Percentiles rank a stretch among this genome's conserved stretches.
Conservation (phyloP, 1,139 yeast species). For the Yamadazyma atmosphaerica region DNA sequence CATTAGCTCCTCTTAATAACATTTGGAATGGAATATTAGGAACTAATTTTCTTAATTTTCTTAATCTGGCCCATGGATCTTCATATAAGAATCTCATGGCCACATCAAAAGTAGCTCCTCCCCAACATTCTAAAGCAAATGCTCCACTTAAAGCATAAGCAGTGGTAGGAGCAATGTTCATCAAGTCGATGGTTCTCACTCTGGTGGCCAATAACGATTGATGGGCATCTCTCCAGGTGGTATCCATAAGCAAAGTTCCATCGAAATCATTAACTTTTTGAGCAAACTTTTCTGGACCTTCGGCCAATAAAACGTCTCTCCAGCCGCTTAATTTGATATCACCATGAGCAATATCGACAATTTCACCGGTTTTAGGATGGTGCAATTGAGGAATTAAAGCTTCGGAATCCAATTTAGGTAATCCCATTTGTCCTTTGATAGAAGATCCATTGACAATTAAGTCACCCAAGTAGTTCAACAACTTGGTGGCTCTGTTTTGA, state of each 20-base stretch:
- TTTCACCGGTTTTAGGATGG: conserved; percentile 54
- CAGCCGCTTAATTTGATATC: conserved; percentile 69
- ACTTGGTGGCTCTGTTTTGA: conserved; percentile 94
- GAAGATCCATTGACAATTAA: conserved; percentile 93
- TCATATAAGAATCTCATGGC: conserved; percentile 98
- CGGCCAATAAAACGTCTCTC: conserved; percentile 81
- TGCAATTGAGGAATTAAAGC: conserved; percentile 74
- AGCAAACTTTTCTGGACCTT: conserved; percentile 91
- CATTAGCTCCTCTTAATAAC: conserved; percentile 98
- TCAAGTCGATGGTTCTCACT: conserved; percentile 89
- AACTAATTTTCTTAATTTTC: conserved; percentile 81
- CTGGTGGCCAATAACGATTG: conserved; percentile 98
- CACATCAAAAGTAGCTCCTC: conserved; percentile 99
- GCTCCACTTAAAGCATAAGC: conserved; percentile 89
- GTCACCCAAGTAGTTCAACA: conserved; percentile 87
- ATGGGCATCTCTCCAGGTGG: conserved; percentile 99
- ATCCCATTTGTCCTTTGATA: conserved; percentile 91
- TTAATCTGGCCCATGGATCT: conserved; percentile 97
- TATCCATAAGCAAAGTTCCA: conserved; percentile 93
- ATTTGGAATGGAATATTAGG: conserved; percentile 99
- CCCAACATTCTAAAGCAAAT: conserved; percentile 98
- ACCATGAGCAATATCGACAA: conserved; percentile 48
- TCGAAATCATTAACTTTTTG: conserved; percentile 78
- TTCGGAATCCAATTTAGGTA: conserved; percentile 76
- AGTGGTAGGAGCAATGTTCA: conserved; percentile 91